Conservation (phyloP, 2,329 filamentous ascomycete species). For the Blastomyces emzantsi region DNA sequence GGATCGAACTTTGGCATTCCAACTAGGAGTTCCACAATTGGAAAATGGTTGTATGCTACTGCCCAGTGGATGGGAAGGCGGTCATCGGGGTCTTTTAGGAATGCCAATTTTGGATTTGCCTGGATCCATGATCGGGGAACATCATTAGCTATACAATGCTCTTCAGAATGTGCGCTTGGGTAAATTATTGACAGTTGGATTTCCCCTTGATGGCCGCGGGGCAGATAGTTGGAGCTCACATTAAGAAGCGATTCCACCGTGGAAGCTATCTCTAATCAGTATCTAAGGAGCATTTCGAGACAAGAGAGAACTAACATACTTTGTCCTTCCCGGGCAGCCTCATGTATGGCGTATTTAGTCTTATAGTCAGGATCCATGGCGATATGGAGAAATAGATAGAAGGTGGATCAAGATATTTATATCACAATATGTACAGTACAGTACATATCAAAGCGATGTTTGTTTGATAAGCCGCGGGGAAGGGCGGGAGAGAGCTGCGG, state of each 20-base stretch:
- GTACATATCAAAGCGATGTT: background rate
- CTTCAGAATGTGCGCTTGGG: conserved; percentile 1
- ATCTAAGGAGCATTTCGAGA: conserved; percentile 9
- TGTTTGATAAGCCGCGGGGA: background rate
- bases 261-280: conserved; percentile 43
- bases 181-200: conserved; percentile 1
- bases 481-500: background rate
- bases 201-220: conserved; percentile 7
- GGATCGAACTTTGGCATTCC: conserved; percentile 68
- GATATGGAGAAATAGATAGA: conserved; percentile 9
- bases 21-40: conserved; percentile 64
- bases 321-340: conserved; percentile 75
- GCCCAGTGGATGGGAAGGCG: conserved; percentile 94
- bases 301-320: conserved; percentile 44
- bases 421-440: too few species aligned
- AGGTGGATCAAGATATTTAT: background rate
- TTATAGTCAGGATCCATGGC: conserved; percentile 37
- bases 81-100: conserved; percentile 70
- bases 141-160: background rate
- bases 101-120: conserved; percentile 71
- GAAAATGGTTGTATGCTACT: conserved; percentile 66
- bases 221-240: conserved; percentile 40
- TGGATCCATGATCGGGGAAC: conserved; percentile 28
- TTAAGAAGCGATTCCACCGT: conserved; percentile 66
- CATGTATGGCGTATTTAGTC: conserved; percentile 74